A percentile compares a stretch with the other conserved stretches of the same genome.
These are phyloP conservation scores for Beauveria bassiana DNA, from an alignment of 2,329 filamentous ascomycete species.

Conservation along the genomic window DNA sequence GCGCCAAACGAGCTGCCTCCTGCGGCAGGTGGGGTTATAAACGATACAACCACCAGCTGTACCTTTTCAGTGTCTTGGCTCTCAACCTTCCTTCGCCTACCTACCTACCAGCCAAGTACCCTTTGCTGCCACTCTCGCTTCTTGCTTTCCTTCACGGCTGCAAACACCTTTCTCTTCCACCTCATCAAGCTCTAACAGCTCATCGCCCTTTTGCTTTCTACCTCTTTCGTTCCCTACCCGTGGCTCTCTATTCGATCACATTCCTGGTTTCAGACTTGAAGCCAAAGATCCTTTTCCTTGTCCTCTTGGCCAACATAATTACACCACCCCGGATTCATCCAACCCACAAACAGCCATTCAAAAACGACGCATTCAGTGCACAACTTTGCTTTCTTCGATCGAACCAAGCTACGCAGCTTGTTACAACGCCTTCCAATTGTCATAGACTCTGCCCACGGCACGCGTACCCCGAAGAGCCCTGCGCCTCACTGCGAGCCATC, in stretches of 20 bases:
- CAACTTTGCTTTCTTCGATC: not conserved
- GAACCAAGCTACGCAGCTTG: not conserved
- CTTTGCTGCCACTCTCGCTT: constrained; percentile 2
- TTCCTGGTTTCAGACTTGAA: not conserved
- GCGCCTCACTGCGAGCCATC: not conserved
- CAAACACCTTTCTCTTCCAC: constrained; percentile 1
- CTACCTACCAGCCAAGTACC: not conserved
- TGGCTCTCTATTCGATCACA: not conserved
- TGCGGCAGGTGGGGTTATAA: not conserved
- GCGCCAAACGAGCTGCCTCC: not conserved
- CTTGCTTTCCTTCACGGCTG: not conserved
- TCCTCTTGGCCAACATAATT: not conserved
- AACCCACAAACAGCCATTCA: constrained; percentile 1
- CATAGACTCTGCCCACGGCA: not conserved
- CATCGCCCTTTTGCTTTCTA: not conserved
- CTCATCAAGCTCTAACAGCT: constrained; percentile 1
- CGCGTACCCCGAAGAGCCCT: not conserved
- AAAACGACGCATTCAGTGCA: constrained; percentile 4
- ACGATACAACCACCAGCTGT: not conserved
- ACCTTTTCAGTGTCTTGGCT: constrained; percentile 1
- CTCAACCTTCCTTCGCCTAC: not conserved
- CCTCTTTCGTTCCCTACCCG: not conserved
- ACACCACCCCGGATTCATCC: not conserved
- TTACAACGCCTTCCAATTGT: not conserved
- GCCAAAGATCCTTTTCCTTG: not conserved